Evolutionary conservation across 1,284 basidiomycete species (phyloP), one percentile per base, ranked within the genome.

Genomic region (Cryptococcus floricola): DNA sequence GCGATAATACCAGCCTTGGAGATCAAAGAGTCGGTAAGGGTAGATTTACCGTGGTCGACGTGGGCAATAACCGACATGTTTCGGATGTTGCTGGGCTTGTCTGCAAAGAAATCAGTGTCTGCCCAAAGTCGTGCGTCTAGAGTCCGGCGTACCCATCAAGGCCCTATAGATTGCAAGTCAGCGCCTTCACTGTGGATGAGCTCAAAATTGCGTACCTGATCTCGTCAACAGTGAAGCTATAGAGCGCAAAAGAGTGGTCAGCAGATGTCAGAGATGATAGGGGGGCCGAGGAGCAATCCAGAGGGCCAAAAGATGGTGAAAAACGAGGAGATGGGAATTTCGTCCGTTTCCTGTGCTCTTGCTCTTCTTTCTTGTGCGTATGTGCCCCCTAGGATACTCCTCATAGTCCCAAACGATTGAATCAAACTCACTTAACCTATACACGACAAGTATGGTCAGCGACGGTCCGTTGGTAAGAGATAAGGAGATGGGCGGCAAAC

Each of bases 1-100:
- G 96, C 95, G 74, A 99, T 98, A 78, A 99, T 99, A 87, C 96
- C 96, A 64, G 96, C 96, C 84, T 98, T 98, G 68, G 95, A 95
- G 73, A 99, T 94, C 56, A 99, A 84, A 52, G 96, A 98, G 80
- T 99, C 96, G 71, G 96, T 97, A 70, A 99, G 87, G 69, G 96
- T 98, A 58, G 96, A 98, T 82, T 99, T 99, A 82, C 96, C 96
- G 84, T 99, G 96, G 81, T 99, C 96, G 86, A 99, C 92, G 80
- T 94, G 91, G 75, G 91, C 91, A 78, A 94, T 95, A 74, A 95
- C 91, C 85, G 89, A 92, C 93, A 97, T 97, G 85, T 97, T 97
- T 81, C 91, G 79, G 67, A 76, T 74, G 65, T 70, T 75, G 68
- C 73, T 72, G 28, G 73, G 71, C 57, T 62, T 61, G 71, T 71